Conservation (phyloP, 805 yeast species). For the Dipodascus albidus region DNA sequence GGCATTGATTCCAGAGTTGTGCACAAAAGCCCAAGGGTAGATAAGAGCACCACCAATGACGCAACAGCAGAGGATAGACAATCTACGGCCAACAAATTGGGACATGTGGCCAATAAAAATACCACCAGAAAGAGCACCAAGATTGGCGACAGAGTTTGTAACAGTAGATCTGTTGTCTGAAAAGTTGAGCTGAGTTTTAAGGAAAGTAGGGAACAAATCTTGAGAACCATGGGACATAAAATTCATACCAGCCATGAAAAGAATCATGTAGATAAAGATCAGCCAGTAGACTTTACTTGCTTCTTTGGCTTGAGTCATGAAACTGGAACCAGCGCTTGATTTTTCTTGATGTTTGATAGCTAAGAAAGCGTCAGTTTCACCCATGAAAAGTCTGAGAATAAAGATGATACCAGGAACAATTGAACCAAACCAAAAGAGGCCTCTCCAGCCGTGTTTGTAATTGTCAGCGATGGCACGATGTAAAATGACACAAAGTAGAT, state of each 20-base stretch:
- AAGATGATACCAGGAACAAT: constrained; percentile 51
- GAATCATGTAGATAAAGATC: constrained; percentile 41
- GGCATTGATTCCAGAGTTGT: constrained; percentile 39
- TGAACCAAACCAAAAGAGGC: constrained; percentile 65
- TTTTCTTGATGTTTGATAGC: constrained; percentile 21
- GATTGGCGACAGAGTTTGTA: constrained; percentile 48
- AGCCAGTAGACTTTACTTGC: constrained; percentile 47
- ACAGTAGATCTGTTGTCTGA: constrained; percentile 40
- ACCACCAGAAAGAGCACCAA: constrained; percentile 64
- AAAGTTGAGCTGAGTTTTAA: constrained; percentile 40
- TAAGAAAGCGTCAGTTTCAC: constrained; percentile 47
- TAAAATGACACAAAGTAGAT: constrained; percentile 53
- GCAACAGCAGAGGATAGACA: constrained; percentile 40
- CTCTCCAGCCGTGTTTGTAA: constrained; percentile 49
- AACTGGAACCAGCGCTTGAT: constrained; percentile 7
- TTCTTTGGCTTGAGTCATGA: constrained; percentile 23
- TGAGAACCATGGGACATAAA: constrained; percentile 68
- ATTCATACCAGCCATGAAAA: constrained; percentile 59
- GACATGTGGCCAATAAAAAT: constrained; percentile 45
- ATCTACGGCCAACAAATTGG: constrained; percentile 49
- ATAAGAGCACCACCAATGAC: constrained; percentile 46
- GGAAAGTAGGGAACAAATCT: constrained; percentile 58
- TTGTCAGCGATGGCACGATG: constrained; percentile 45
- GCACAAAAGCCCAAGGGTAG: constrained; percentile 48
- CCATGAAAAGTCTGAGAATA: constrained; percentile 43